phyloP scores from a whole-genome alignment of 495 filamentous ascomycete species.

The Talaromyces ruber region DNA sequence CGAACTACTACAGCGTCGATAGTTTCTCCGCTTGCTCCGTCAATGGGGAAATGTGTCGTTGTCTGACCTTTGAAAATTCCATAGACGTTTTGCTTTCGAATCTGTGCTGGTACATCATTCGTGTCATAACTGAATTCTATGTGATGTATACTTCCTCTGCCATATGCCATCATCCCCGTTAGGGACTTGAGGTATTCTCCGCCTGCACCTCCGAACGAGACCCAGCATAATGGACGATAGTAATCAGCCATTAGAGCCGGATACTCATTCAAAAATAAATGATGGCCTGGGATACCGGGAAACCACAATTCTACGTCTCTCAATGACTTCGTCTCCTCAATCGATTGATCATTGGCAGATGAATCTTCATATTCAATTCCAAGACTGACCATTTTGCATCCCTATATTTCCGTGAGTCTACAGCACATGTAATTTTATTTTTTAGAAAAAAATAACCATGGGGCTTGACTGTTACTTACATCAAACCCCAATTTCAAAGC shows the following conservation, averaged over 20 bases:
- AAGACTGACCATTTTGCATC: conserved; percentile 3
- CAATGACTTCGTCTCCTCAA: background rate
- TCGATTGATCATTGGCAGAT: background rate
- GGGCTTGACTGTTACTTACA: background rate
- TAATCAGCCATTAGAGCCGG: background rate
- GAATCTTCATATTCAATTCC: background rate
- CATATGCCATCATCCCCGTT: background rate
- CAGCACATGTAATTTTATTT: background rate
- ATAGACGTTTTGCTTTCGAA: no score
- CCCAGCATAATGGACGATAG: background rate
- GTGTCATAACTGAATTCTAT: background rate
- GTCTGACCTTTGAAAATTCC: background rate
- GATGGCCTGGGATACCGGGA: background rate
- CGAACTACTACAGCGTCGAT: background rate
- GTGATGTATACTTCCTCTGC: background rate
- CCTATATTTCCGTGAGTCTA: background rate
- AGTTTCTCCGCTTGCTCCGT: background rate
- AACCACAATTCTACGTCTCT: background rate
- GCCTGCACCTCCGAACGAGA: background rate
- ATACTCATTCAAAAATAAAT: background rate
- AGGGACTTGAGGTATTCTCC: background rate
- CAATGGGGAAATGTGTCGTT: background rate
- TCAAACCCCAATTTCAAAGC: background rate
- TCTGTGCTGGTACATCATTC: background rate
- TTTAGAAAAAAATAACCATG: background rate